phyloP scores from a whole-genome alignment of 2,329 filamentous ascomycete genomes.

The Talaromyces sp. region DNA sequence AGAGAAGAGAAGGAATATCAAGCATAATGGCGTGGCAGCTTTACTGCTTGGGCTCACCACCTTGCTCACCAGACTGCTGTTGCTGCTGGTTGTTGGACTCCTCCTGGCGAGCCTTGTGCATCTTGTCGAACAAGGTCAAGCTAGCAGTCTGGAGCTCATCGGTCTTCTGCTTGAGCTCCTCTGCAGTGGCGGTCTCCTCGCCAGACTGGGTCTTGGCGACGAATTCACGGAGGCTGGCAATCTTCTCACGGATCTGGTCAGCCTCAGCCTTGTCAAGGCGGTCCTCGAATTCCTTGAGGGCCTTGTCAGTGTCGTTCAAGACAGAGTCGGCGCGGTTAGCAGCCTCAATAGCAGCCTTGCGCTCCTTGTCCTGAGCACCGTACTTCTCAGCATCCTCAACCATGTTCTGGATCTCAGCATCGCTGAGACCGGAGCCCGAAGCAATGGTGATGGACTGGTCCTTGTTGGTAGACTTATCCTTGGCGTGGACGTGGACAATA shows the following conservation, averaged over 20 bases:
- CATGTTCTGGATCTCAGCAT: conserved; percentile 94
- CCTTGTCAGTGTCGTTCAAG: conserved; percentile 96
- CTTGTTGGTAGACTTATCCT: conserved; percentile 99
- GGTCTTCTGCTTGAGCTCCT: conserved; percentile 97
- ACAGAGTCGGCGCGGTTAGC: conserved; percentile 97
- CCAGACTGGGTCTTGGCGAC: conserved; percentile 93
- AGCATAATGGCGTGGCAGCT: background rate
- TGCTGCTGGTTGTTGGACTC: conserved; percentile 49
- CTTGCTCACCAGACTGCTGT: conserved; percentile 45
- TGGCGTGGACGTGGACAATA: conserved; percentile 95
- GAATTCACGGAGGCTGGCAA: conserved; percentile 77
- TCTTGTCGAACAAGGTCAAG: conserved; percentile 98
- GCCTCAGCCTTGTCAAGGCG: conserved; percentile 96
- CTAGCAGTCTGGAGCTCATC: conserved; percentile 95
- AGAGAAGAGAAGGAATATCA: conserved; percentile 9
- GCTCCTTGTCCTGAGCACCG: conserved; percentile 91
- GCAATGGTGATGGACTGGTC: conserved; percentile 99
- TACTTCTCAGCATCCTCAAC: conserved; percentile 97
- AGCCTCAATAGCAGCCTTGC: conserved; percentile 90
- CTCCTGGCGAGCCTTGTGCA: conserved; percentile 91
- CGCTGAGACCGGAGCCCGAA: conserved; percentile 93
- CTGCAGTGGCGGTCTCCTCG: conserved; percentile 79
- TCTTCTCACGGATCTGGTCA: conserved; percentile 92
- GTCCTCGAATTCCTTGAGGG: conserved; percentile 93
- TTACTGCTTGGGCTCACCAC: conserved; percentile 71